A percentile compares a stretch with the other conserved stretches of the same genome.
Conservation (phyloP, 768 basidiomycete species). For the Termitomyces sp. region DNA sequence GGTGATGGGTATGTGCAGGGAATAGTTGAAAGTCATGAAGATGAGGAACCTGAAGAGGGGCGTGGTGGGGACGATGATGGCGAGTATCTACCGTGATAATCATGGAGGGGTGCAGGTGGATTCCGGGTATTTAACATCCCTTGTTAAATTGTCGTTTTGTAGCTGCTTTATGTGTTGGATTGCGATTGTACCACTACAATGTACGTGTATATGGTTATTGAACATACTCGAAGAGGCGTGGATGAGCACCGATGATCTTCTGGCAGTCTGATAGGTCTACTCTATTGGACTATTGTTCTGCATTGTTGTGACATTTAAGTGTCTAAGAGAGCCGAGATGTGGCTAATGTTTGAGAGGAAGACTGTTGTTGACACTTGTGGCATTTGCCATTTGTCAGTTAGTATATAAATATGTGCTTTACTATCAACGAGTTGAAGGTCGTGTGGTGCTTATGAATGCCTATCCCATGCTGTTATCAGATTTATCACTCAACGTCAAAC, state of each 20-base stretch:
- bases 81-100: slow-evolving; percentile 8
- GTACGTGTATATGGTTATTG: background rate
- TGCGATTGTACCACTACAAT: slow-evolving; percentile 3
- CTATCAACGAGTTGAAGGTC: too few species aligned
- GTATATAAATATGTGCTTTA: too few species aligned
- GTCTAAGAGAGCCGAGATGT: background rate
- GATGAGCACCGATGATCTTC: background rate
- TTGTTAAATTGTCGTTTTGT: background rate
- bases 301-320: background rate
- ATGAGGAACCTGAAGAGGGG: background rate
- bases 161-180: background rate
- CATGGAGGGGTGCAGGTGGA: background rate
- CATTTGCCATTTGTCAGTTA: background rate
- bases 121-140: background rate
- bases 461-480: too few species aligned
- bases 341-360: background rate
- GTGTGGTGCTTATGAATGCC: too few species aligned
- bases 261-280: background rate
- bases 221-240: background rate
- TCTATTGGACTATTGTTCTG: background rate
- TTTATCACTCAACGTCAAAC: background rate
- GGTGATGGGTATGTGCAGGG: slow-evolving; percentile 62
- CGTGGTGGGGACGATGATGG: background rate
- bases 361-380: background rate
- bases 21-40: slow-evolving; percentile 29